Base-by-base conservation (phyloP, 139 green algal genomes). In the Coccomyxa sp. region DNA sequence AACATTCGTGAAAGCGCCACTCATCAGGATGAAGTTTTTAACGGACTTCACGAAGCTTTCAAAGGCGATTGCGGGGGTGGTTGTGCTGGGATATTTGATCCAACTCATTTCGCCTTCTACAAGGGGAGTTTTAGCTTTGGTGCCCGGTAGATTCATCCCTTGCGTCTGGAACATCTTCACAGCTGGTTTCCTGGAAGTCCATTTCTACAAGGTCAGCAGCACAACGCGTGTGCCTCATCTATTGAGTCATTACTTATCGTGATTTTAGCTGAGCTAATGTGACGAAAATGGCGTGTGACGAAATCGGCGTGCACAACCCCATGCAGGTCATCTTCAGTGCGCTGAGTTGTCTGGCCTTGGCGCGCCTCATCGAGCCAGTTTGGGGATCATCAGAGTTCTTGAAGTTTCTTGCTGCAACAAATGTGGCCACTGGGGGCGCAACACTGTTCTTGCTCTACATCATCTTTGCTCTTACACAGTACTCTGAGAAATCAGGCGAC, bases 381-480 rank as follows among this genome's bases (percentile, higher is more conserved):
- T 95, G 96, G 82, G 95, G 95, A 16, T 92, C 85, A 0, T 92
- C 89, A 10, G 96, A 95, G 84, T 93, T 96, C 31, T 80, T 98
- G 7, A 94, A 93, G 60, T 94, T 96, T 79, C 85, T 98, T 25
- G 86, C 93, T 1, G 30, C 94, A 0, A 90, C 95, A 0, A 89
- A 93, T 75, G 30, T 91, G 1, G 63, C 71, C 16, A 88, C 85
- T 31, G 84, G 86, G 28, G 30, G 86, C 11, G 80, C 77, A 15
- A 95, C 95, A 9, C 94, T 98, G 45, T 79, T 90, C 0, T 32
- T 87, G 4, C 88, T 95, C 0, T 96, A 93, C 84, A 57, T 94
- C 18, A 18, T 88, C 21, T 98, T 91, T 71, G 66, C 88, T 81
- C 58, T 85, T 16, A 57, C 79, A 82, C 77, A 67, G 60, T 84